These are phyloP conservation scores for Verticillium klebahnii DNA, from an alignment of 2,329 filamentous ascomycete genomes.

Conservation along the genomic window DNA sequence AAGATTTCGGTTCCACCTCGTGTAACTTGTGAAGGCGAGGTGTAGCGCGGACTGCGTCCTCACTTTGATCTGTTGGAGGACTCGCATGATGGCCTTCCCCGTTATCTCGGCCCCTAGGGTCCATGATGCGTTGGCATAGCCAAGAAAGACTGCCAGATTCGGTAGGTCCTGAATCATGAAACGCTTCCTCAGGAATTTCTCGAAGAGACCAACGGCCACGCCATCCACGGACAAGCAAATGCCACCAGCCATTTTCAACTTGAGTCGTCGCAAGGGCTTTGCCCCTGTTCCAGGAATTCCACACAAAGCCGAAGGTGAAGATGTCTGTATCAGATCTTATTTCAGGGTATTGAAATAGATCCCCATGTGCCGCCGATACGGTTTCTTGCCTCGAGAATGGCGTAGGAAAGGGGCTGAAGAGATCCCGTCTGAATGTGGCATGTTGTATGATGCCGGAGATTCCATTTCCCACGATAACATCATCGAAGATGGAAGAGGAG, in stretches of 20 bases:
- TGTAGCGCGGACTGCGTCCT: slow-evolving; percentile 34
- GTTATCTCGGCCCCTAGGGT: slow-evolving; percentile 56
- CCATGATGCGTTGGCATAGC: slow-evolving; percentile 59
- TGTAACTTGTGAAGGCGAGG: slow-evolving; percentile 29
- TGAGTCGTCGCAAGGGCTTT: slow-evolving; percentile 50
- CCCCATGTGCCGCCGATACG: slow-evolving; percentile 74
- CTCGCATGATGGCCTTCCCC: slow-evolving; percentile 40
- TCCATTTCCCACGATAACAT: slow-evolving; percentile 67
- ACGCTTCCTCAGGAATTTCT: slow-evolving; percentile 52
- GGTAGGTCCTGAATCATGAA: slow-evolving; percentile 60
- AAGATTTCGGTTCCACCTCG: slow-evolving; percentile 28
- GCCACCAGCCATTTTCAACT: slow-evolving; percentile 49
- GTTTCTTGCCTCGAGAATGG: slow-evolving; percentile 63
- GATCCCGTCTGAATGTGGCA: slow-evolving; percentile 62
- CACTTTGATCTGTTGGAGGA: slow-evolving; percentile 45
- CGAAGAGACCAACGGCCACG: slow-evolving; percentile 31
- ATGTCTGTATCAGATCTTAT: slow-evolving; percentile 62
- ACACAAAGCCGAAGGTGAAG: slow-evolving; percentile 61
- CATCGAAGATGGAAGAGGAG: slow-evolving; percentile 30
- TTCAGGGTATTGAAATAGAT: slow-evolving; percentile 71
- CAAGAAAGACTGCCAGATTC: slow-evolving; percentile 53
- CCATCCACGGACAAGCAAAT: slow-evolving; percentile 48
- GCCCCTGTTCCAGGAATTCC: slow-evolving; percentile 60
- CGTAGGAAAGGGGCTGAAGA: slow-evolving; percentile 50
- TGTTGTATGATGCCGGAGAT: slow-evolving; percentile 69